phyloP scores from a whole-genome alignment of 768 basidiomycete genomes.

The Pulveroboletus sp. region DNA sequence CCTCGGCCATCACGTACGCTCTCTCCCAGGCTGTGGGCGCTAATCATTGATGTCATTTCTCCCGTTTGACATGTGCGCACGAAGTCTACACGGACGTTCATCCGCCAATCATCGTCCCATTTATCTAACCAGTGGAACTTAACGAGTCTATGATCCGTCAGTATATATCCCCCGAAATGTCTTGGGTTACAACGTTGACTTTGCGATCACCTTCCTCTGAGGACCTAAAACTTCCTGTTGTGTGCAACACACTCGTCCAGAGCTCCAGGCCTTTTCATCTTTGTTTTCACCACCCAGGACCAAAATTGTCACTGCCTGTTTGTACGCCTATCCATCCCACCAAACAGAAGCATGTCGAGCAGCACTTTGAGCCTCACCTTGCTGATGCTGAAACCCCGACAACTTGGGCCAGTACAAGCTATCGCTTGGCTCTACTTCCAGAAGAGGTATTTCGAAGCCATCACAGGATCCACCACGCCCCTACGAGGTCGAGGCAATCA shows the following conservation, averaged over 20 bases:
- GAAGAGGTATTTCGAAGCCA: conserved; percentile 27
- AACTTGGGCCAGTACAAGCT: conserved; percentile 12
- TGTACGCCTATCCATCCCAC: not conserved
- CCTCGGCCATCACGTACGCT: not conserved
- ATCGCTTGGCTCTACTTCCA: conserved; percentile 27
- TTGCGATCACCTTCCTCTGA: conserved; percentile 24
- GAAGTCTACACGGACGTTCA: not conserved
- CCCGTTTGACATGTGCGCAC: not conserved
- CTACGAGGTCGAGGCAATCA: conserved; percentile 17
- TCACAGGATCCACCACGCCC: conserved; percentile 31
- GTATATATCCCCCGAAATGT: too few relatives aligned
- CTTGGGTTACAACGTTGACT: too few relatives aligned
- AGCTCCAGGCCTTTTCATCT: conserved; percentile 30
- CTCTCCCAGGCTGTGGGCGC: conserved; percentile 11
- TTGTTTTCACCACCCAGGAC: conserved; percentile 83
- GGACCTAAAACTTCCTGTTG: too few relatives aligned
- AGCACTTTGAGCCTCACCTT: conserved; percentile 2
- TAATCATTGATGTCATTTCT: conserved; percentile 11
- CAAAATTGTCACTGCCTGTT: conserved; percentile 37
- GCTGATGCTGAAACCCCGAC: conserved; percentile 1
- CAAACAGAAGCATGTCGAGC: conserved; percentile 2
- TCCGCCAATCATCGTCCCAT: not conserved
- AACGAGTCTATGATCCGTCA: too few relatives aligned
- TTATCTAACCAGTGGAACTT: too few relatives aligned
- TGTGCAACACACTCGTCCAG: too few relatives aligned